Evolutionary conservation across 2,329 filamentous ascomycete species (phyloP), one percentile per base, ranked within the genome.

Genomic region (Cladosporium halotolerans): DNA sequence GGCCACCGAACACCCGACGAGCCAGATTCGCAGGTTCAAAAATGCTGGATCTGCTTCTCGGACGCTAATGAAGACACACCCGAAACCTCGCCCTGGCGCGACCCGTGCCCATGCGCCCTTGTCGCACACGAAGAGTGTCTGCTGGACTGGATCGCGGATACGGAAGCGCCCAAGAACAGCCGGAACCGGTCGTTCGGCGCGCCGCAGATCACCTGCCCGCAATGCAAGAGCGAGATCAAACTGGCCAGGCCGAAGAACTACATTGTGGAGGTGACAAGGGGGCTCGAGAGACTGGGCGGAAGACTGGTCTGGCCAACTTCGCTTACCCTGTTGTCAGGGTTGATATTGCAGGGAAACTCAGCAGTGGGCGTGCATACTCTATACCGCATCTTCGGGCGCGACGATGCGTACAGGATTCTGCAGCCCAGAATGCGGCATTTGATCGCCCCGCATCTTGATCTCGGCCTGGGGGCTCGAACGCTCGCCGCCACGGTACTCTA

Each of bases 51-150:
- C 58, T 86, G 83, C 68, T 84, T 85, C 67, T 78, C 77, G 45
- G 82, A 85, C 56, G 79, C 83, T 60, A 82, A 77, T 6, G 83
- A 86, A 63, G 82, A 86, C 54, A 73, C 74, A n/a, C 78, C 79
- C 8, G 75, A 77, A 10, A 79, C 79, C 23, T 76, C 77, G 2
- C 76, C 79, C 60, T 99, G 93, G 92, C 84, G 89, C 42, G 88
- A 86, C 52, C 91, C 93, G 1, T 99, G 93, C 68, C 86, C 86
- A 0, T 99, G 93, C 71, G 90, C 88, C 10, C 78, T 99, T 38
- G 88, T 88, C 53, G 93, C 91, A 1, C 93, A 99, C 68, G 90
- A 97, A 68, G 81, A 83, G 56, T 96, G 91, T 68, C 79, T 97
- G 60, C 77, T 97, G 38, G 86, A 89, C 63, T 99, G 91, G 91